Evolutionary conservation across 2,329 filamentous ascomycete genomes (phyloP).

Genomic region (Zymoseptoria brevis): DNA sequence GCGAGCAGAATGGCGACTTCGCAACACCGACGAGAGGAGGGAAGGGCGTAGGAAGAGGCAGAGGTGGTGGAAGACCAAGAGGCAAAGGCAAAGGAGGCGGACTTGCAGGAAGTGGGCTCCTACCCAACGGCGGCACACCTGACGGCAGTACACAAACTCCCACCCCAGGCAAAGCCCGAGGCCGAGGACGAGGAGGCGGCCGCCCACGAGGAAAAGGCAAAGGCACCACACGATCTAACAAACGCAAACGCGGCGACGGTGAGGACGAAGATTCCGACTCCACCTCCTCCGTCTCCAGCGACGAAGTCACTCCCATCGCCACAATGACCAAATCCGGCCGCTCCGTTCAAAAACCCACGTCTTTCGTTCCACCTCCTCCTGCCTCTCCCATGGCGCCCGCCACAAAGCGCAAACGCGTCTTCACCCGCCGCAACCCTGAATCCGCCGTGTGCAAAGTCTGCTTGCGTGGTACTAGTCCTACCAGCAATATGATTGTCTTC

Average conservation of each 20-base stretch:
- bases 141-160: constrained; percentile 9
- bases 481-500: constrained; percentile 74
- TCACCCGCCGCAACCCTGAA: constrained; percentile 44
- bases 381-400: constrained; percentile 36
- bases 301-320: constrained; percentile 47
- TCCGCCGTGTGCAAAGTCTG: constrained; percentile 63
- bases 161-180: constrained; percentile 15
- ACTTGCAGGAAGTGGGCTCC: neutral
- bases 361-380: constrained; percentile 51
- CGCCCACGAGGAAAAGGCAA: constrained; percentile 26
- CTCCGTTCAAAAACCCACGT: constrained; percentile 58
- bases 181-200: constrained; percentile 33
- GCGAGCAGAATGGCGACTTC: neutral
- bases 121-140: neutral
- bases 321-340: constrained; percentile 70
- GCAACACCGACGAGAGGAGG: constrained; percentile 11
- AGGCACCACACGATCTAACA: constrained; percentile 28
- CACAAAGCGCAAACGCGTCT: constrained; percentile 52
- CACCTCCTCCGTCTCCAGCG: constrained; percentile 17
- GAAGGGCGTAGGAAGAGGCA: constrained; percentile 23
- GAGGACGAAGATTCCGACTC: constrained; percentile 31
- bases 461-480: constrained; percentile 61
- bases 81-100: constrained; percentile 34
- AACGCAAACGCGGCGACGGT: constrained; percentile 29
- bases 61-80: constrained; percentile 24